Conservation (phyloP, 2,329 filamentous ascomycete species). For the Lizonia empirigonia region DNA sequence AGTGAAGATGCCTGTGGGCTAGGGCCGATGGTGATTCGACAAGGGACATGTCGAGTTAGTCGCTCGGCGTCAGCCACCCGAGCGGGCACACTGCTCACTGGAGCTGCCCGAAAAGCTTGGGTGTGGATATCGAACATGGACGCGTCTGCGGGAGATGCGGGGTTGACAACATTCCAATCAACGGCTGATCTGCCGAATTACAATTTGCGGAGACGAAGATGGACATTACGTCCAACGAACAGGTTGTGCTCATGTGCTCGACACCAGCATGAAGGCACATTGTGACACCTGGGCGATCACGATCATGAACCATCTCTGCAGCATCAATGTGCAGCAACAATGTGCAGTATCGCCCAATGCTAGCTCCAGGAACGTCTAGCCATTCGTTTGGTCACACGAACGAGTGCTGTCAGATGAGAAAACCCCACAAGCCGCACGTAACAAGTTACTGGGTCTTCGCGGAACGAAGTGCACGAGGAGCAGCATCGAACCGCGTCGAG, state of each 20-base stretch:
- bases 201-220: constrained; percentile 22
- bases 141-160: constrained; percentile 43
- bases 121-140: constrained; percentile 27
- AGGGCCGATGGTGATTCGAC: background rate
- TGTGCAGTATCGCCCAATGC: constrained; percentile 25
- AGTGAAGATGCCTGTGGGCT: background rate
- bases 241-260: constrained; percentile 32
- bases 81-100: constrained; percentile 32
- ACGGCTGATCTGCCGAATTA: constrained; percentile 20
- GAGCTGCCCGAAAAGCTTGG: constrained; percentile 36
- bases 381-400: constrained; percentile 17
- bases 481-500: constrained; percentile 12
- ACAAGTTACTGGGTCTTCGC: constrained; percentile 26
- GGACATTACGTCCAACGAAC: constrained; percentile 19
- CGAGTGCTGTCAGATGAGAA: constrained; percentile 25
- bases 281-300: constrained; percentile 24
- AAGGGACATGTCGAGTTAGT: constrained; percentile 1
- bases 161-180: constrained; percentile 39
- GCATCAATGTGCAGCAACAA: constrained; percentile 14
- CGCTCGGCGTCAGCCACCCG: constrained; percentile 22
- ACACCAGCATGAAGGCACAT: constrained; percentile 23
- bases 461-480: constrained; percentile 4
- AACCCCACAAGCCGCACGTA: constrained; percentile 21
- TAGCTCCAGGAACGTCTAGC: constrained; percentile 37
- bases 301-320: constrained; percentile 16